A percentile compares a stretch with the other conserved stretches of the same genome.
These are phyloP conservation scores for Ceratorhiza oryzae-sativae DNA, from an alignment of 1,284 basidiomycete species.

Conservation along the genomic window DNA sequence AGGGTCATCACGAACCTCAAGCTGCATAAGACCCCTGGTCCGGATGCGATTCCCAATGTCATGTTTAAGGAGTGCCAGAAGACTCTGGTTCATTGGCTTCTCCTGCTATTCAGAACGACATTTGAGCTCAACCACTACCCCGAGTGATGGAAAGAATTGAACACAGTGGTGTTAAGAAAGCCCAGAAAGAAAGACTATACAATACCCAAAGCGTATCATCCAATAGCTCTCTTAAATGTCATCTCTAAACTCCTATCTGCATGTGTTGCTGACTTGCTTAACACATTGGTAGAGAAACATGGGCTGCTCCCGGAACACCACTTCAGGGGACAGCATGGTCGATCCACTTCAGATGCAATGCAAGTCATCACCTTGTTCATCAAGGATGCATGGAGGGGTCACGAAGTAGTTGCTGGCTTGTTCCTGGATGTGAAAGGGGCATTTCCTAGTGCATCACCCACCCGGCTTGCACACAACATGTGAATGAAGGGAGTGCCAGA, in stretches of 20 bases:
- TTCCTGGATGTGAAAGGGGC: slow-evolving; percentile 45
- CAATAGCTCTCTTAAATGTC: slow-evolving; percentile 49
- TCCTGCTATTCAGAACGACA: slow-evolving; percentile 38
- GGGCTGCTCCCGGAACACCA: slow-evolving; percentile 48
- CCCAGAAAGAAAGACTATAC: slow-evolving; percentile 45
- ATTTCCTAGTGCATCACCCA: slow-evolving; percentile 48
- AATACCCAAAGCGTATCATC: slow-evolving; percentile 48
- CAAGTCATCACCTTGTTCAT: slow-evolving; percentile 49
- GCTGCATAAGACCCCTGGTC: slow-evolving; percentile 51
- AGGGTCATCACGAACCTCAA: slow-evolving; percentile 25
- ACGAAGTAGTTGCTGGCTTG: slow-evolving; percentile 28
- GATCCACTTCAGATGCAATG: slow-evolving; percentile 52
- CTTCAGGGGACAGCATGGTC: slow-evolving; percentile 51
- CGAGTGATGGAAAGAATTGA: slow-evolving; percentile 22
- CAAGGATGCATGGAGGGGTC: slow-evolving; percentile 43
- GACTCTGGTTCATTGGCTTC: slow-evolving; percentile 46
- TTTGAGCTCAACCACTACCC: slow-evolving; percentile 33
- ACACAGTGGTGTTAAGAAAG: slow-evolving; percentile 48
- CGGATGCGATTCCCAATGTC: slow-evolving; percentile 52
- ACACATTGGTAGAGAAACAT: slow-evolving; percentile 45
- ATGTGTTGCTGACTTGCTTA: slow-evolving; percentile 46
- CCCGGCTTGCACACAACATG: slow-evolving; percentile 50
- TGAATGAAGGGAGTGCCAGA: slow-evolving; percentile 30
- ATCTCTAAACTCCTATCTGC: slow-evolving; percentile 47
- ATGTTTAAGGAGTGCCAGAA: slow-evolving; percentile 49